These are phyloP conservation scores for Ormosia emarginata DNA, from an alignment of 306 rosid genomes.

Conservation along the genomic window DNA sequence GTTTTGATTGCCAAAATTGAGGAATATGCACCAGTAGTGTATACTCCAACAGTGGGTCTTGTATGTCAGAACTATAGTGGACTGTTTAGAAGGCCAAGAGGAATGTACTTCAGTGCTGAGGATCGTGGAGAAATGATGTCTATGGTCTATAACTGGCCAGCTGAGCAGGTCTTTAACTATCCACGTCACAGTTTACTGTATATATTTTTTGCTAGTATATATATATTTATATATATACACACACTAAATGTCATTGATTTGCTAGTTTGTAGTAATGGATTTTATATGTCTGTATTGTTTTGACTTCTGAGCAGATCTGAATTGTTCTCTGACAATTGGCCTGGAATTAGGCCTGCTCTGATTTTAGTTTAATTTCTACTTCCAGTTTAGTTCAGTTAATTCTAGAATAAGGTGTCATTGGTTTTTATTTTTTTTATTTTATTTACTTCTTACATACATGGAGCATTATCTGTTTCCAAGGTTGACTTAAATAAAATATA, in stretches of 20 bases:
- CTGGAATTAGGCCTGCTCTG: not conserved
- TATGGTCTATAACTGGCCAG: constrained; percentile 99
- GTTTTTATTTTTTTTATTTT: not conserved
- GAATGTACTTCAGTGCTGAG: constrained; percentile 95
- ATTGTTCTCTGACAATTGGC: not conserved
- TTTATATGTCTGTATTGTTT: not conserved
- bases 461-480: not conserved
- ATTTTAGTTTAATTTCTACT: not conserved
- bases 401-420: not conserved
- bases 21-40: constrained; percentile 95
- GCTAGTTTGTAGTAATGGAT: not conserved
- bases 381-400: not conserved
- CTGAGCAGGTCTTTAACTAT: constrained; percentile 73
- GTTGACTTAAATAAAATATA: too few species aligned
- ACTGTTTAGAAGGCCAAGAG: constrained; percentile 95
- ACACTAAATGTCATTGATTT: not conserved
- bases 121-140: constrained; percentile 99
- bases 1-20: constrained; percentile 90
- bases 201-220: not conserved
- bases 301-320: not conserved
- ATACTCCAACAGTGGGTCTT: constrained; percentile 97
- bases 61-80: constrained; percentile 98
- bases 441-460: not conserved
- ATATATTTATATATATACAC: not conserved
- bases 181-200: not conserved